Base-by-base conservation (phyloP, 257 asterid species). In the Solanum sejunctum region DNA sequence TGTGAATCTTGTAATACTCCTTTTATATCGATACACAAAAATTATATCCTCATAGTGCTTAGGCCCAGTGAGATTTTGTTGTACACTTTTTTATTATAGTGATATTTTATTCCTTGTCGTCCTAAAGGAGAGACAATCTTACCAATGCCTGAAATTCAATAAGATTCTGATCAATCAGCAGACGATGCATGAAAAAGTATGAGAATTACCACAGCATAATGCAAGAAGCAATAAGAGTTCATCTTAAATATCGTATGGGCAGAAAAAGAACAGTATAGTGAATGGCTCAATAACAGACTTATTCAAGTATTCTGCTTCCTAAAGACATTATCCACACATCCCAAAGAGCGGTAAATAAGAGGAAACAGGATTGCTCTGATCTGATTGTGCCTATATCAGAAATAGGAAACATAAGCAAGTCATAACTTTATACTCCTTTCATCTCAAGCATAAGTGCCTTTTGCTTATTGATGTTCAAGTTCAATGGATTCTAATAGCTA, bases 111-210 rank as follows among this genome's bases (percentile, higher is more conserved):
- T n/a, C n/a, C n/a, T n/a, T n/a, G n/a, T n/a, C n/a, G n/a, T n/a
- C n/a, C 86, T 9, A 86, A 56, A n/a, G 92, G 92, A 71, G 90
- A 83, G 39, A 91, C 87, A 69, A 91, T 28, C 88, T 88, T 91
- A 12, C 92, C 89, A 61, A 91, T 91, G 67, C 93, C 92, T 91
- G 85, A 66, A 70, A 78, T 75, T 70, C 87, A 63, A 23, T n/a
- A 45, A 26, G 45, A 17, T 81, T 51, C 15, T n/a, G 26, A 26
- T 26, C 82, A 51, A 15, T 51, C 16, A 26, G 45, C 45, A 17
- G 26, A 77, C 9, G 23, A 77, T 51, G 82, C 47, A 51, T 26
- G 57, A 77, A 72, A 51, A 75, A 21, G 21, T 51, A 77, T 28
- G 16, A 26, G 28, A 28, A 28, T 28, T 28, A 28, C 28, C 28